These are phyloP conservation scores for Aspergillus brasiliensis DNA, from an alignment of 2,329 filamentous ascomycete species.

Conservation along the genomic window DNA sequence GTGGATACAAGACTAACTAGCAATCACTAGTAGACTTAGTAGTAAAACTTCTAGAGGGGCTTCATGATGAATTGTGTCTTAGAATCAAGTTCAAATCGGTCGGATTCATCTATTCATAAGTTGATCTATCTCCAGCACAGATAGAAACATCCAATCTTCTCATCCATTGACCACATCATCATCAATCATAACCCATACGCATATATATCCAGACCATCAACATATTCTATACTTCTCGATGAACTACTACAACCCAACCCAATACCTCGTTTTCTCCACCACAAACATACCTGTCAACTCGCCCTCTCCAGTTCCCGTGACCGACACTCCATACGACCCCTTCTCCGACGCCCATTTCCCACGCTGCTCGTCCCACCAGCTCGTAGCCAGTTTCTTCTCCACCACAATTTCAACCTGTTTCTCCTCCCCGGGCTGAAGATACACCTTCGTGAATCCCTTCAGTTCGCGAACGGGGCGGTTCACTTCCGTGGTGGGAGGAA, in stretches of 20 bases:
- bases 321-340: conserved; percentile 65
- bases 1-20: no score
- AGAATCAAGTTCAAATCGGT: no score
- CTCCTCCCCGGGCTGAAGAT: conserved; percentile 61
- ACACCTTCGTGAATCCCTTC: conserved; percentile 67
- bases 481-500: conserved; percentile 51
- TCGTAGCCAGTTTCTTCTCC: conserved; percentile 66
- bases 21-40: no score
- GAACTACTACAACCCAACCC: conserved; percentile 60
- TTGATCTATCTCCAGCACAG: no score
- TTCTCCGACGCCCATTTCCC: conserved; percentile 67
- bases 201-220: neutral
- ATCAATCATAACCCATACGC: neutral
- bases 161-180: neutral
- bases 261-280: conserved; percentile 65
- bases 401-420: conserved; percentile 58
- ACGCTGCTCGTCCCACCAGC: conserved; percentile 71
- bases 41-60: no score
- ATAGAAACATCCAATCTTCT: no score
- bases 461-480: conserved; percentile 63
- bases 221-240: no score
- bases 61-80: no score
- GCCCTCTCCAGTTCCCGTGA: conserved; percentile 59
- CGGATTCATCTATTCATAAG: no score
- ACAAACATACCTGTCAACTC: conserved; percentile 57